Percentiles rank a stretch among this genome's conserved stretches.
phyloP scores from a whole-genome alignment of 352 stramenopile species.

The Peronosclerospora sorghi region DNA sequence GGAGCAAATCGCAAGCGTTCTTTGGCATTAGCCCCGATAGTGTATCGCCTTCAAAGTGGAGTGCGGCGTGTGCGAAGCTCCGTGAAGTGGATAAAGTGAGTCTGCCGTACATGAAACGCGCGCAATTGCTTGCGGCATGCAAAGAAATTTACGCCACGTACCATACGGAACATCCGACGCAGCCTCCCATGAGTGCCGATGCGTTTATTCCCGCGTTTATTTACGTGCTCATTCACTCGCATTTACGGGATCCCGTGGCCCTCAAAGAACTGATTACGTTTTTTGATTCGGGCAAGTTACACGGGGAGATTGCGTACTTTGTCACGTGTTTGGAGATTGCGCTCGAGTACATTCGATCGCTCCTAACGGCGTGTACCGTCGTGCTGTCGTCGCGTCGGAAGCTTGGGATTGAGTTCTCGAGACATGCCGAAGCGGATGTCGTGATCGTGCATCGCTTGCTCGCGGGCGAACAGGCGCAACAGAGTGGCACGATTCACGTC shows the following conservation, averaged over 20 bases:
- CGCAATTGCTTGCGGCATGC: conserved; percentile 54
- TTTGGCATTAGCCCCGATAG: conserved; percentile 71
- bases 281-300: conserved; percentile 53
- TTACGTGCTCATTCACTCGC: conserved; percentile 74
- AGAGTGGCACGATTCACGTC: conserved; percentile 41
- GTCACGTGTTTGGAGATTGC: conserved; percentile 82
- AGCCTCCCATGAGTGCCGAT: conserved; percentile 75
- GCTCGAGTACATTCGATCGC: conserved; percentile 79
- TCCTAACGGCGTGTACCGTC: conserved; percentile 72
- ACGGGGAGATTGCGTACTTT: conserved; percentile 79
- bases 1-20: conserved; percentile 67
- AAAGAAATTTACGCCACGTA: conserved; percentile 81
- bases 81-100: conserved; percentile 71
- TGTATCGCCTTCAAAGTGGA: conserved; percentile 50
- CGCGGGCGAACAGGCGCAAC: conserved; percentile 46
- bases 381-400: conserved; percentile 54
- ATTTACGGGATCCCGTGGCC: conserved; percentile 50
- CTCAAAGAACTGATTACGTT: conserved; percentile 75
- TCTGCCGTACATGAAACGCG: conserved; percentile 76
- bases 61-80: conserved; percentile 42
- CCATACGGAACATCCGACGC: conserved; percentile 52
- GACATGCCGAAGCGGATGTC: conserved; percentile 33
- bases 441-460: conserved; percentile 52
- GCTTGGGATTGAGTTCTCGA: conserved; percentile 71
- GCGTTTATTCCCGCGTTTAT: conserved; percentile 85